These are phyloP conservation scores for Fusarium domesticum DNA, from an alignment of 2,329 filamentous ascomycete species.

Conservation along the genomic window DNA sequence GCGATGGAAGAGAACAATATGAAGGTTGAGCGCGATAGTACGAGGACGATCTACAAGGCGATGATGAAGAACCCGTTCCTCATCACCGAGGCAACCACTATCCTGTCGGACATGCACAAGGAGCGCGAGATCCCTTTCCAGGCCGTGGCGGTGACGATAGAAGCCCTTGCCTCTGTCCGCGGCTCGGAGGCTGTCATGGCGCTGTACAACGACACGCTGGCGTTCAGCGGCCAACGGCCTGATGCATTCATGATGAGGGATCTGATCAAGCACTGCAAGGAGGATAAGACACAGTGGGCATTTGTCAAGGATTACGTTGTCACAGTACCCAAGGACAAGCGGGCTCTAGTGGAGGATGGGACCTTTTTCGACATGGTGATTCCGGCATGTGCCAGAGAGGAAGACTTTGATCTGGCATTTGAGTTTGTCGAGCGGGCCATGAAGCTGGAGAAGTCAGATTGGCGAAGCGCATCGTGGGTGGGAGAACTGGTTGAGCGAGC, in stretches of 20 bases:
- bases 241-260: slow-evolving; percentile 28
- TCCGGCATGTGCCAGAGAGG: slow-evolving; percentile 26
- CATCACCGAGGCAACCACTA: slow-evolving; percentile 50
- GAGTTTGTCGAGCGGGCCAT: slow-evolving; percentile 28
- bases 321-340: slow-evolving; percentile 13
- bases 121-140: slow-evolving; percentile 38
- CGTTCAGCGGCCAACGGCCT: slow-evolving; percentile 30
- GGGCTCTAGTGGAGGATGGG: slow-evolving; percentile 10
- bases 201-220: slow-evolving; percentile 32
- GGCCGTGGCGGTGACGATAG: slow-evolving; percentile 35
- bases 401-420: slow-evolving; percentile 36
- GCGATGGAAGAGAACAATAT: slow-evolving; percentile 62
- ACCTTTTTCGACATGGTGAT: slow-evolving; percentile 30
- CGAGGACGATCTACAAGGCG: slow-evolving; percentile 58
- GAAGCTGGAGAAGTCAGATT: neutral
- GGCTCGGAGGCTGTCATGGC: slow-evolving; percentile 33
- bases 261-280: slow-evolving; percentile 31
- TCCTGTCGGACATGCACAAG: slow-evolving; percentile 52
- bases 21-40: slow-evolving; percentile 57
- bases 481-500: slow-evolving; percentile 31
- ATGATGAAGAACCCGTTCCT: slow-evolving; percentile 48
- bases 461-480: slow-evolving; percentile 5
- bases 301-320: slow-evolving; percentile 33
- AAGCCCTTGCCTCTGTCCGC: slow-evolving; percentile 30
- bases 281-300: slow-evolving; percentile 22